phyloP scores from a whole-genome alignment of 2,329 filamentous ascomycete genomes.

The Fusarium mexicanum region DNA sequence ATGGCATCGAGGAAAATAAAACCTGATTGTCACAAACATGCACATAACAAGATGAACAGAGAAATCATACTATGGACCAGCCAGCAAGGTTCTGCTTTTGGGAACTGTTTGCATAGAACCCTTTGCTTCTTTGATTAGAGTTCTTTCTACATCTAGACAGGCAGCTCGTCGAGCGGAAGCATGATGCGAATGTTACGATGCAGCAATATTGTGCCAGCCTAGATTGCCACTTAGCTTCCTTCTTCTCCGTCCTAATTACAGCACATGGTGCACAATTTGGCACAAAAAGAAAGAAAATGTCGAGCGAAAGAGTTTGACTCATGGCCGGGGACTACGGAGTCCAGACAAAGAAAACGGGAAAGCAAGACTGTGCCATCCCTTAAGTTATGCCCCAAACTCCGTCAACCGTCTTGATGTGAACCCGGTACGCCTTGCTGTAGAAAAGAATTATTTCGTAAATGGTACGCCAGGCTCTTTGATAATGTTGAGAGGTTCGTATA shows the following conservation, averaged over 20 bases:
- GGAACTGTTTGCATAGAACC: conserved; percentile 10
- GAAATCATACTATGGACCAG: not conserved
- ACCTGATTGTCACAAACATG: conserved; percentile 10
- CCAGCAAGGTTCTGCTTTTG: not conserved
- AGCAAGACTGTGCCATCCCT: conserved; percentile 27
- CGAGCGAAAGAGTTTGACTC: conserved; percentile 21
- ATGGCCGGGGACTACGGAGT: conserved; percentile 15
- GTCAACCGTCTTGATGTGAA: conserved; percentile 28
- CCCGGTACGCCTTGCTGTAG: conserved; percentile 43
- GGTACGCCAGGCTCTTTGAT: conserved; percentile 34
- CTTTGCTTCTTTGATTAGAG: conserved; percentile 1
- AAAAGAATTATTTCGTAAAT: conserved; percentile 39
- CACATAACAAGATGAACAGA: conserved; percentile 24
- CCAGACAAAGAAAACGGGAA: conserved; percentile 29
- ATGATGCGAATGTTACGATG: conserved; percentile 6
- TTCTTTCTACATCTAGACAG: conserved; percentile 2
- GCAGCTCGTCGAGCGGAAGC: conserved; percentile 4
- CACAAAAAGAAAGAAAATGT: conserved; percentile 22
- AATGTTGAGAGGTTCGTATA: conserved; percentile 9
- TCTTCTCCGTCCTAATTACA: conserved; percentile 23
- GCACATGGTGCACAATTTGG: conserved; percentile 16
- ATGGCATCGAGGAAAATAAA: not conserved
- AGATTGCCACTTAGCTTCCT: conserved; percentile 1
- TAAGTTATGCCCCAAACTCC: conserved; percentile 38
- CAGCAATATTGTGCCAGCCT: conserved; percentile 5